Conservation (phyloP, 805 yeast genomes). For the Komagataella populi region DNA sequence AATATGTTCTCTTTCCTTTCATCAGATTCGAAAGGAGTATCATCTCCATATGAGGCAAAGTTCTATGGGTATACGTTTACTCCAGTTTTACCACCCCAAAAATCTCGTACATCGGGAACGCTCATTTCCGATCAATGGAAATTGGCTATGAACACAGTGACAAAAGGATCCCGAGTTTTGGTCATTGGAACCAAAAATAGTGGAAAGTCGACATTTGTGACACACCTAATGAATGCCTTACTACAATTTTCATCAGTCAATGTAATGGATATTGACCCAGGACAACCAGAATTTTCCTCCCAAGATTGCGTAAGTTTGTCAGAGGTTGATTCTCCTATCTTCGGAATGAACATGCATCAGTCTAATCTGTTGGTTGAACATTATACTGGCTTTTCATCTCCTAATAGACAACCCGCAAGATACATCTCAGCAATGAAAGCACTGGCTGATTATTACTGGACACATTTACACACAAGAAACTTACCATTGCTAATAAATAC, state of each 20-base stretch:
- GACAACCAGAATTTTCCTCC: slow-evolving; percentile 66
- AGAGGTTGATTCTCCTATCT: slow-evolving; percentile 15
- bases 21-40: slow-evolving; percentile 5
- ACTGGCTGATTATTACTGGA: slow-evolving; percentile 17
- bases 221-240: slow-evolving; percentile 36
- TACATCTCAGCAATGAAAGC: slow-evolving; percentile 31
- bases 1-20: slow-evolving; percentile 19
- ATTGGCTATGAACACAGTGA: slow-evolving; percentile 3
- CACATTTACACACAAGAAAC: slow-evolving; percentile 8
- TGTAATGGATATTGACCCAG: slow-evolving; percentile 75
- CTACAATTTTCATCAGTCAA: slow-evolving; percentile 22
- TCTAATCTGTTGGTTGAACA: slow-evolving; percentile 12
- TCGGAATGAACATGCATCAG: slow-evolving; percentile 23
- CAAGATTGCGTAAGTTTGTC: slow-evolving; percentile 61
- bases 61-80: slow-evolving; percentile 23
- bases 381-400: slow-evolving; percentile 55
- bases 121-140: slow-evolving; percentile 14
- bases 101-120: slow-evolving; percentile 13
- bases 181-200: slow-evolving; percentile 59
- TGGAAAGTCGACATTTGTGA: slow-evolving; percentile 69
- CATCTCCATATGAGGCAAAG: slow-evolving; percentile 5
- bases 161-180: slow-evolving; percentile 15
- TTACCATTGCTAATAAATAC: slow-evolving; percentile 51
- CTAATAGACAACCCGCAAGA: slow-evolving; percentile 48
- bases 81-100: slow-evolving; percentile 15